Percentiles rank a stretch among this genome's conserved stretches.
phyloP scores from a whole-genome alignment of 225 moss, liverwort and hornwort species.

The Pseudisothecium myosuroides region DNA sequence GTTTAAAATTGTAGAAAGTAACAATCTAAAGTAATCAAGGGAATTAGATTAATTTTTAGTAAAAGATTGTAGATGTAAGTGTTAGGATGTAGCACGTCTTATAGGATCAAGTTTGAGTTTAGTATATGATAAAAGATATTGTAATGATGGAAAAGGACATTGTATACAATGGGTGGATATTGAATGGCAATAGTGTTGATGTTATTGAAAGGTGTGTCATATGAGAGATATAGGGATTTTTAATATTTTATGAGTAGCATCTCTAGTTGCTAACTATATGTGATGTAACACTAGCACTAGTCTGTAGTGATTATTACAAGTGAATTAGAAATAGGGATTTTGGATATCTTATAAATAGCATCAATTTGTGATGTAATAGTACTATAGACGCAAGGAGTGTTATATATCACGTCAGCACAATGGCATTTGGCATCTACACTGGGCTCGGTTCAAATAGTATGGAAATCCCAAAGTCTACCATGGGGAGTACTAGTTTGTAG shows the following conservation, averaged over 20 bases:
- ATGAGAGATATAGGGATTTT: not conserved
- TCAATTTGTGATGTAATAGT: not conserved
- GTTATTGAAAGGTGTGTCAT: not conserved
- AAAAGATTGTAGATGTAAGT: too few species aligned
- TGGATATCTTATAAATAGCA: not conserved
- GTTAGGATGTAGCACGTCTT: not conserved
- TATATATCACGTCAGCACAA: too few species aligned
- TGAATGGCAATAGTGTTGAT: not conserved
- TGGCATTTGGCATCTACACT: too few species aligned
- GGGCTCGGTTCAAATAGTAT: too few species aligned
- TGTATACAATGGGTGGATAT: too few species aligned
- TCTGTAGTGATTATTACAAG: not conserved
- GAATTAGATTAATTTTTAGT: too few species aligned
- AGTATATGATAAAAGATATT: not conserved
- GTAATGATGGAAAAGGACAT: too few species aligned
- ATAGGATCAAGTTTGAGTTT: not conserved
- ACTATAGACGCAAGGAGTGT: too few species aligned
- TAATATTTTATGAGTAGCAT: not conserved
- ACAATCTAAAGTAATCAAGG: too few species aligned
- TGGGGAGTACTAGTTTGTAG: not conserved
- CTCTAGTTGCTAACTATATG: not conserved
- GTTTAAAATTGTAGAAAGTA: too few species aligned
- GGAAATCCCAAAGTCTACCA: too few species aligned
- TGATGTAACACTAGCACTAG: not conserved
- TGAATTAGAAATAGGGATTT: not conserved